These are phyloP conservation scores for Hansenula anomala DNA, from an alignment of 1,139 yeast species.

Conservation along the genomic window DNA sequence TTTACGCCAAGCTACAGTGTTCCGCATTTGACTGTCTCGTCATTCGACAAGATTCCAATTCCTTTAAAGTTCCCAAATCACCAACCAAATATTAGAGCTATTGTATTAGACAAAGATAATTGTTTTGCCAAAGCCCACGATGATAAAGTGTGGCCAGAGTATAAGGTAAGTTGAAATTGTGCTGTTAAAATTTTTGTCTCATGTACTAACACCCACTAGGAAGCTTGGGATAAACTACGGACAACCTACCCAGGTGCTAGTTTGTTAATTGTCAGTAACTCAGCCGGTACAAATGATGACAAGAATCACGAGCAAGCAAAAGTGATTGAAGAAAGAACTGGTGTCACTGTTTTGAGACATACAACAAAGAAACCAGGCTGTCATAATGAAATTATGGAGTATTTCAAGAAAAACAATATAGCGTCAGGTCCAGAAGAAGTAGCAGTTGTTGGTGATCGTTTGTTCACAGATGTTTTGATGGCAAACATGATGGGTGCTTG, in stretches of 20 bases:
- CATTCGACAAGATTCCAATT: conserved; percentile 56
- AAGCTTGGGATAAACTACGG: conserved; percentile 55
- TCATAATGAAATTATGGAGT: conserved; percentile 57
- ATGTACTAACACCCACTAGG: too few species aligned
- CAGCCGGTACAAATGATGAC: conserved; percentile 90
- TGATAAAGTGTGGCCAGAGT: conserved; percentile 75
- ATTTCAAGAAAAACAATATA: conserved; percentile 46
- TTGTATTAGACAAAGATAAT: conserved; percentile 91
- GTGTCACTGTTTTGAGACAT: conserved; percentile 76
- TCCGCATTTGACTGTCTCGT: conserved; percentile 60
- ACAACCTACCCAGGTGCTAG: conserved; percentile 57
- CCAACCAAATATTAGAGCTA: conserved; percentile 52
- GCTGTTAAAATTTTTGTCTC: too few species aligned
- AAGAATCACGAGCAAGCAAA: conserved; percentile 54
- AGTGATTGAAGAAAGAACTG: conserved; percentile 60
- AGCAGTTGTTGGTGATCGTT: conserved; percentile 84
- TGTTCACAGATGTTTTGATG: conserved; percentile 89
- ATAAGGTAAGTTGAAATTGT: conserved; percentile 25
- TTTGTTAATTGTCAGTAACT: conserved; percentile 80
- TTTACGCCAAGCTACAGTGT: conserved; percentile 63
- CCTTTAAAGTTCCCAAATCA: conserved; percentile 37
- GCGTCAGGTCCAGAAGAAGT: conserved; percentile 54
- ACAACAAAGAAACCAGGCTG: conserved; percentile 89
- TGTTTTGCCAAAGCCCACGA: conserved; percentile 87
- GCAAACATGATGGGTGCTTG: conserved; percentile 90